Evolutionary conservation across 2,329 filamentous ascomycete genomes (phyloP), one percentile per base, ranked within the genome.

Genomic region (Neonectria hederae): DNA sequence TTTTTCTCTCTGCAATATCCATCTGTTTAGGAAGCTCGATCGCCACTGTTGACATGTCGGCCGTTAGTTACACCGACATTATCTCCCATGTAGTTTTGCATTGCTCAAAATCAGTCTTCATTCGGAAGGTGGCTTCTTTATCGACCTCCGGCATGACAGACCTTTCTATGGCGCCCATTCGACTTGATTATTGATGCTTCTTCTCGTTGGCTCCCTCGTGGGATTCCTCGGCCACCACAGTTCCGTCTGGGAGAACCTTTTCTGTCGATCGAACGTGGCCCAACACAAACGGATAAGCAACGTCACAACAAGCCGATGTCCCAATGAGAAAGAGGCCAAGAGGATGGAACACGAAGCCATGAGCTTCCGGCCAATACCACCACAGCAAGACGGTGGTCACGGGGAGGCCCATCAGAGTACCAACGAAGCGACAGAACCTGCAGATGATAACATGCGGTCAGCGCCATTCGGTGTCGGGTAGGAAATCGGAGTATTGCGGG

Each of bases 351-450:
- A 83, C 79, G 69, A 83, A 86, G 11, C 77, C 79, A 68, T 86
- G 81, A 1, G 83, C 81, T 60, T 85, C 84, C 3, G 82, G 83
- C 84, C 84, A 85, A 67, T 79, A 79, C 75, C 80, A 83, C 82
- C 82, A 84, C n/a, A 82, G 72, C 46, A 83, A 66, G 9, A 72
- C 72, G 56, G 80, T 81, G 46, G 75, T 76, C 11, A 78, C 60
- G 5, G 79, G 75, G 19, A 84, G 73, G 2, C 83, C 82, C 62
- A 79, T 72, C 9, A 83, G 55, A 1, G 82, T 80, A 5, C 83
- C 83, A 2, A 81, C 59, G 13, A 79, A 77, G 54, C 83, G 79
- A 32, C 77, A 80, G 30, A 81, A 75, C 82, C 83, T 85, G 30
- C 14, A 21, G 17, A 51, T 26, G 28, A 43, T n/a, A 28, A 43